phyloP scores from a whole-genome alignment of 352 stramenopile species.

The Pythium aquatile region DNA sequence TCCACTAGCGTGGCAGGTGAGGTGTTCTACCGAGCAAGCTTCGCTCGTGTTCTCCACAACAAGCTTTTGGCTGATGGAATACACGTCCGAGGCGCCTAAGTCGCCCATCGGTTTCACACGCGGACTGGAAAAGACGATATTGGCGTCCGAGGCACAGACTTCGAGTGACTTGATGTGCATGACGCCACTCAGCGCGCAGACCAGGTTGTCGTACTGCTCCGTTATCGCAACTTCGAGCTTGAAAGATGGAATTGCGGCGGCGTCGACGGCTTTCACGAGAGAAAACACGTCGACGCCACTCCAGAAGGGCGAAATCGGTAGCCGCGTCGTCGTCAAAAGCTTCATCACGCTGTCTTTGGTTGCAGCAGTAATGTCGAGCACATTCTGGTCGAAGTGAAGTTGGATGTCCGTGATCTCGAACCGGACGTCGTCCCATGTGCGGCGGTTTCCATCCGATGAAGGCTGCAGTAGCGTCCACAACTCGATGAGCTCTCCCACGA shows the following conservation, averaged over 20 bases:
- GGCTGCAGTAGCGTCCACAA: not conserved
- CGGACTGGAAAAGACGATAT: no score
- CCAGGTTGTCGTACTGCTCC: not conserved
- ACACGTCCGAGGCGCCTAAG: no score
- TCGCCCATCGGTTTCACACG: no score
- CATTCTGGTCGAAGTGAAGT: not conserved
- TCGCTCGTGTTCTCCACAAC: not conserved
- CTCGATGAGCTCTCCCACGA: not conserved
- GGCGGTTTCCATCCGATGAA: not conserved
- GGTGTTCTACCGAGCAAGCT: not conserved
- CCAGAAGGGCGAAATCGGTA: slow-evolving; percentile 4
- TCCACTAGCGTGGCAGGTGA: not conserved
- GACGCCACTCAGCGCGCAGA: not conserved
- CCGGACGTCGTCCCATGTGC: not conserved
- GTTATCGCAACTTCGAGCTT: not conserved
- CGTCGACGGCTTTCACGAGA: not conserved
- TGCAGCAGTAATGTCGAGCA: not conserved
- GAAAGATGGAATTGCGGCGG: not conserved
- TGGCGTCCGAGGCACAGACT: not conserved
- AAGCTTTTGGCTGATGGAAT: no score
- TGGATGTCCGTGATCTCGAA: not conserved
- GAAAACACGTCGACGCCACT: not conserved
- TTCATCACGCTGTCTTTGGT: not conserved
- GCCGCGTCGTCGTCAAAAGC: not conserved
- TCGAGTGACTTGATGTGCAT: not conserved